These are phyloP conservation scores for Reticulomyxa filosa DNA, from an alignment of 78 protist genomes.

Conservation along the genomic window DNA sequence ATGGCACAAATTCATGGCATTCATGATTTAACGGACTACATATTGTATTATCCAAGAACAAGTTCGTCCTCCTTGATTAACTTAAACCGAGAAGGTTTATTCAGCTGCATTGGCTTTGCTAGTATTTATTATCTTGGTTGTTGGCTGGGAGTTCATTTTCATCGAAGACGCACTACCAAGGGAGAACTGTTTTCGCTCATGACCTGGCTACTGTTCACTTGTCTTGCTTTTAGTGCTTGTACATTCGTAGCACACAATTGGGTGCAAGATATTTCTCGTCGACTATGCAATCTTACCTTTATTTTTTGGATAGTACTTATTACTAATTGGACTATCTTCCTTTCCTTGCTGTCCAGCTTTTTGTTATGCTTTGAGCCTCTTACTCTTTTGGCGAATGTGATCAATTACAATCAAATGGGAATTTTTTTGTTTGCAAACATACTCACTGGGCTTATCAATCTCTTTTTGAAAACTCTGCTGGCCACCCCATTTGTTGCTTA, in stretches of 20 bases:
- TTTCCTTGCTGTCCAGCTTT: background rate
- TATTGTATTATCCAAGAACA: background rate
- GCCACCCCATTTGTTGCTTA: too few species aligned
- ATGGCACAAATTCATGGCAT: too few species aligned
- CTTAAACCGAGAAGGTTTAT: background rate
- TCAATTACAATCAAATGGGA: background rate
- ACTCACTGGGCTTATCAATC: too few species aligned
- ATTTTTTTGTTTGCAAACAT: background rate
- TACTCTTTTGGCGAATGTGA: background rate
- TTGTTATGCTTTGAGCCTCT: background rate
- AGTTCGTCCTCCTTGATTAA: background rate
- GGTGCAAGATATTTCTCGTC: background rate
- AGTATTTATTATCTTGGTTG: background rate
- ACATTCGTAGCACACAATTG: background rate
- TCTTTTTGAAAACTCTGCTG: too few species aligned
- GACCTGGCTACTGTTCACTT: background rate
- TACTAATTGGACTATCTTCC: background rate
- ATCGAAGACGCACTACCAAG: background rate
- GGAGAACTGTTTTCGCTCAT: background rate
- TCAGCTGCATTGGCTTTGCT: background rate
- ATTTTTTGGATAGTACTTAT: background rate
- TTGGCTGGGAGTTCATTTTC: background rate
- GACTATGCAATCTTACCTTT: background rate
- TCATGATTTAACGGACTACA: background rate
- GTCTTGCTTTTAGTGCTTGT: background rate